These are phyloP conservation scores for Paramyrothecium sp. DNA, from an alignment of 2,329 filamentous ascomycete species.

Conservation along the genomic window DNA sequence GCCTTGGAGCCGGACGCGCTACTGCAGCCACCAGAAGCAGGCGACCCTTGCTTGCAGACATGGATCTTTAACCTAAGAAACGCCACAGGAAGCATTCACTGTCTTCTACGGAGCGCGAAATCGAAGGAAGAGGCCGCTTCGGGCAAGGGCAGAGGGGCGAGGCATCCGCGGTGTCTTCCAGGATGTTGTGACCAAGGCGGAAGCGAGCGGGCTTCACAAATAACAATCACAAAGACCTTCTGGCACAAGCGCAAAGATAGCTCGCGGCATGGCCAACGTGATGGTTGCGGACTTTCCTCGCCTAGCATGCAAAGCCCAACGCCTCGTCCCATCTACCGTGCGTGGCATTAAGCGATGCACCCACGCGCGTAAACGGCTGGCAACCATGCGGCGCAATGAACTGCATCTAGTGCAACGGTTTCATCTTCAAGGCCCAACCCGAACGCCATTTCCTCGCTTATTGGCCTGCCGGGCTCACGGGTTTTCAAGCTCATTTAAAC, in stretches of 20 bases:
- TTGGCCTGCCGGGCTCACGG: not conserved
- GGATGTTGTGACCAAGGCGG: not conserved
- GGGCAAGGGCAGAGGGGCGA: not conserved
- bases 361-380: not conserved
- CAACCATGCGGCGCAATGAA: not conserved
- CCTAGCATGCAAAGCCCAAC: not conserved
- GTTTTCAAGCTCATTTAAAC: no score
- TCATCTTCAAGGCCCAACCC: not conserved
- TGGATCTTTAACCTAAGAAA: not conserved
- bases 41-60: not conserved
- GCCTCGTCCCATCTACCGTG: not conserved
- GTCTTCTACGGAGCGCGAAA: not conserved
- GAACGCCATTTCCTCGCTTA: not conserved
- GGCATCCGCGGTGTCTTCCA: not conserved
- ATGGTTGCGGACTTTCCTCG: not conserved
- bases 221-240: no score
- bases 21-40: not conserved
- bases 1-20: not conserved
- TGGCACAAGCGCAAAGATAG: no score
- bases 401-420: not conserved
- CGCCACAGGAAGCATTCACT: not conserved
- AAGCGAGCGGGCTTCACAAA: no score
- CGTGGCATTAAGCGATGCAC: not conserved
- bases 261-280: no score
- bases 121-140: not conserved